Base-by-base conservation (phyloP, 1,139 yeast species). In the Pichia sorboxylosa region DNA sequence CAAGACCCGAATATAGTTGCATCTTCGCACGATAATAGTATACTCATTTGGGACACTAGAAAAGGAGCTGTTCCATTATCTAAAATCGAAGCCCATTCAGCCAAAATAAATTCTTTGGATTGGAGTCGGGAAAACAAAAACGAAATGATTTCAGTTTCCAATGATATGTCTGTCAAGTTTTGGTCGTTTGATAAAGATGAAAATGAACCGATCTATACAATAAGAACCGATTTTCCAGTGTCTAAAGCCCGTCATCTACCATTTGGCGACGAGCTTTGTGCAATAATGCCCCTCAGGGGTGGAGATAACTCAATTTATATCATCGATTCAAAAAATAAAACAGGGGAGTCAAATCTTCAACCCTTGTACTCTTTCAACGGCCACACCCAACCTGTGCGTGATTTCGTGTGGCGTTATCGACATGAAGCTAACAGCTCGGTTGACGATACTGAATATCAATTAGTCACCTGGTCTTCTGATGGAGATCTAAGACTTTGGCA, bases 381-480 rank as follows among this genome's bases (percentile, higher is more conserved):
- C 0, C 97, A 90, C 50, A 63, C 70, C 2, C 94, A 82, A 31
- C 81, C 90, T 2, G 77, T 87, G 15, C 77, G 78, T 30, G 97
- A 87, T 50, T 84, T 85, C 51, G 61, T 87, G 2, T 87, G 96
- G 96, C 62, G 96, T 44, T 61, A 73, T 7, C 61, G 83, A 34
- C 63, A 73, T 35, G 41, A 52, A 1, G 39, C 48, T 6, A 66
- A 65, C 13, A 53, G 66, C 2, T 60, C 57, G 6, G 46, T 63
- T 8, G 77, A 73, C 44, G 85, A 85, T 59, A 64, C 85, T 35
- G 94, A 84, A 40, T 85, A 70, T 49, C 96, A 87, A 51, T 56
- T 90, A 33, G 92, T 90, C 0, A 83, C 98, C 0, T 90, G 97
- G 96, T 79, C 94, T 0, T 75, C 82, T 40, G 98, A 90, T 50